phyloP scores from a whole-genome alignment of 371 early-diverging fungal genomes.

The Conidiobolus incongruus region DNA sequence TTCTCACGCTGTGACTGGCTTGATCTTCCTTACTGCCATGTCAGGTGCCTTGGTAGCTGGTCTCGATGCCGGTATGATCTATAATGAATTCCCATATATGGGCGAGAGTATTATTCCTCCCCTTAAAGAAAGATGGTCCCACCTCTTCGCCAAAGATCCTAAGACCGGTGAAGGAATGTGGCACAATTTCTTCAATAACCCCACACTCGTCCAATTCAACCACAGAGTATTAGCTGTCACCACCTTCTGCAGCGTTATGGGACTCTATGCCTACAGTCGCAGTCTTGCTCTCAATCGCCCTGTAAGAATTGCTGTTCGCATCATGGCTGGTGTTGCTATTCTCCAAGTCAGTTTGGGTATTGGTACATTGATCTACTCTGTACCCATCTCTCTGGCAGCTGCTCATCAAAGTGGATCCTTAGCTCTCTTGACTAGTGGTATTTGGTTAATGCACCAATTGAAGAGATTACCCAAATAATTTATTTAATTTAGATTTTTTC shows the following conservation, averaged over 20 bases:
- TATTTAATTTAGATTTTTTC: no score
- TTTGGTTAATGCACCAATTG: slow-evolving; percentile 61
- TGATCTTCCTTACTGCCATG: slow-evolving; percentile 71
- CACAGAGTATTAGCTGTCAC: slow-evolving; percentile 77
- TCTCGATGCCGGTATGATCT: slow-evolving; percentile 86
- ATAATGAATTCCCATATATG: slow-evolving; percentile 90
- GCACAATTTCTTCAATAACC: slow-evolving; percentile 82
- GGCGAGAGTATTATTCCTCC: slow-evolving; percentile 51
- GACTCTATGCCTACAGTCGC: slow-evolving; percentile 49
- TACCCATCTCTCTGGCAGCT: slow-evolving; percentile 80
- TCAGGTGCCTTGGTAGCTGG: slow-evolving; percentile 92
- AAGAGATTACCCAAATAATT: no score
- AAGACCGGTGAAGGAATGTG: slow-evolving; percentile 13
- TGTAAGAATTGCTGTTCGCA: slow-evolving; percentile 36
- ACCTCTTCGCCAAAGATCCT: slow-evolving; percentile 14
- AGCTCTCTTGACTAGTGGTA: slow-evolving; percentile 52
- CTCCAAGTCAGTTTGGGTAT: slow-evolving; percentile 78
- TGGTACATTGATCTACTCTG: slow-evolving; percentile 72
- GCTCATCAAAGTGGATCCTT: slow-evolving; percentile 91
- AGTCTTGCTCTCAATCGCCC: slow-evolving; percentile 42
- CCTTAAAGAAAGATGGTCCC: slow-evolving; percentile 38
- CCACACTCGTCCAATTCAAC: slow-evolving; percentile 82
- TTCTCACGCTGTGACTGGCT: slow-evolving; percentile 28
- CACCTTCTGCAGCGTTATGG: slow-evolving; percentile 41
- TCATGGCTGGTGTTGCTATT: slow-evolving; percentile 44